A percentile compares a stretch with the other conserved stretches of the same genome.
phyloP scores from a whole-genome alignment of 176 grass and related monocot species.

The Miscanthus lutarioriparius region DNA sequence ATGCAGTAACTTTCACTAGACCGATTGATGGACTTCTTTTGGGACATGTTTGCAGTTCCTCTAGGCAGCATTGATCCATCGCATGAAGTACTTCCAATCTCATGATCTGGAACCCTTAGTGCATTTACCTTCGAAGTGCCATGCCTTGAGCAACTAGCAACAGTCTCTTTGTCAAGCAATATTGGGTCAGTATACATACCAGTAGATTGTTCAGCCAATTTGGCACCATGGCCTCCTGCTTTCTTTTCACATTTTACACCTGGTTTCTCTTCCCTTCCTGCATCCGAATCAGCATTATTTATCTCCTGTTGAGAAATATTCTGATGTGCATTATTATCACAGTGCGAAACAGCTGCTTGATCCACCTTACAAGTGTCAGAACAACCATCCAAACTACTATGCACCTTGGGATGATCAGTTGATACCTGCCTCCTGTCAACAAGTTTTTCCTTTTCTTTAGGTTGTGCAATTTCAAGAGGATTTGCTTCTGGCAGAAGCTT shows the following conservation, averaged over 20 bases:
- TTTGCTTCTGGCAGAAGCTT: conserved; percentile 21
- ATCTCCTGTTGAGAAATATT: conserved; percentile 23
- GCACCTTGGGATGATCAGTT: conserved; percentile 11
- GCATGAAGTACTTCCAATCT: not conserved
- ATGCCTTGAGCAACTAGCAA: conserved; percentile 13
- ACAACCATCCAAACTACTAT: conserved; percentile 6
- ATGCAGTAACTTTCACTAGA: conserved; percentile 24
- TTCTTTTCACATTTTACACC: conserved; percentile 19
- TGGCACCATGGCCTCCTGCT: conserved; percentile 6
- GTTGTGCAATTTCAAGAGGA: conserved; percentile 27
- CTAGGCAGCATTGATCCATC: not conserved
- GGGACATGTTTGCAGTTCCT: conserved; percentile 10
- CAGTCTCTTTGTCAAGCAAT: conserved; percentile 14
- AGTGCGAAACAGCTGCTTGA: conserved; percentile 16
- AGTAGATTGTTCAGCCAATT: conserved; percentile 7
- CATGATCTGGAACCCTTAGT: conserved; percentile 20
- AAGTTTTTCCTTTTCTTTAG: conserved; percentile 22
- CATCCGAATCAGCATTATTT: not conserved
- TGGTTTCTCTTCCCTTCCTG: conserved; percentile 22
- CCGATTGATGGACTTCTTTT: not conserved
- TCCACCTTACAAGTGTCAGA: conserved; percentile 23
- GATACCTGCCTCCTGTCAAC: not conserved
- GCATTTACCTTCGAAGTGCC: conserved; percentile 23
- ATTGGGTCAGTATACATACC: not conserved
- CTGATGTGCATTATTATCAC: conserved; percentile 1